Percentiles rank a stretch among this genome's conserved stretches.
phyloP scores from a whole-genome alignment of 2,329 filamentous ascomycete species.

The Xylariales sp. region DNA sequence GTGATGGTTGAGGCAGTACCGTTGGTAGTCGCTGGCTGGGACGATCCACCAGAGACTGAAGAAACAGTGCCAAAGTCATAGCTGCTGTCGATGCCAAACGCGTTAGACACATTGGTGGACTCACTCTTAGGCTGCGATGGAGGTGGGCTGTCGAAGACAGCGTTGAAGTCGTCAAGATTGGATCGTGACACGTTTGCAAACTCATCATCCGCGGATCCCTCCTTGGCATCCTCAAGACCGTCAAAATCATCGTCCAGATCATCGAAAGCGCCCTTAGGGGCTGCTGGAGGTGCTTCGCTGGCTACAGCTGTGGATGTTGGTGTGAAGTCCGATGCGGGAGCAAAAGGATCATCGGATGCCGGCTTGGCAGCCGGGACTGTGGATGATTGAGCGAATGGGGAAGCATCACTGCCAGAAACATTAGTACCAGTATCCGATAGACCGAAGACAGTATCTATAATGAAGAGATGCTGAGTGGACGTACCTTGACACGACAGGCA shows the following conservation, averaged over 20 bases:
- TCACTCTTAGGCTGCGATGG: conserved; percentile 51
- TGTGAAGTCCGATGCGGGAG: conserved; percentile 22
- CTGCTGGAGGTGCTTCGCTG: conserved; percentile 25
- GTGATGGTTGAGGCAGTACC: conserved; percentile 7
- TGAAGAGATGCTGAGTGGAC: conserved; percentile 10
- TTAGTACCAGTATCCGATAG: conserved; percentile 14
- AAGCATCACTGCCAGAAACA: no score
- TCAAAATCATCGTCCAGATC: conserved; percentile 79
- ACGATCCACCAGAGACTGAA: conserved; percentile 26
- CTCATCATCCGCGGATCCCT: conserved; percentile 74
- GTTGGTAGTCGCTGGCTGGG: not conserved
- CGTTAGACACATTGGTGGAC: conserved; percentile 31
- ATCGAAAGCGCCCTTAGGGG: conserved; percentile 57
- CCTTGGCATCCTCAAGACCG: conserved; percentile 78
- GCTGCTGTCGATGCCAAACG: conserved; percentile 51
- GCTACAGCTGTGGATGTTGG: conserved; percentile 29
- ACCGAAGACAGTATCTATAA: conserved; percentile 6
- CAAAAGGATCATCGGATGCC: conserved; percentile 26
- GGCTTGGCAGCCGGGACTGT: conserved; percentile 26
- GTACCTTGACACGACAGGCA: conserved; percentile 28
- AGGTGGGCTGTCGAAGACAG: conserved; percentile 70
- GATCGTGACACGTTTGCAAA: conserved; percentile 71
- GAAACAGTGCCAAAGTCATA: conserved; percentile 54
- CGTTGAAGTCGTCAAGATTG: conserved; percentile 73
- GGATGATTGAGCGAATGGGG: conserved; percentile 29